These are phyloP conservation scores for Diaporthe velutina DNA, from an alignment of 2,329 filamentous ascomycete species.

Conservation along the genomic window DNA sequence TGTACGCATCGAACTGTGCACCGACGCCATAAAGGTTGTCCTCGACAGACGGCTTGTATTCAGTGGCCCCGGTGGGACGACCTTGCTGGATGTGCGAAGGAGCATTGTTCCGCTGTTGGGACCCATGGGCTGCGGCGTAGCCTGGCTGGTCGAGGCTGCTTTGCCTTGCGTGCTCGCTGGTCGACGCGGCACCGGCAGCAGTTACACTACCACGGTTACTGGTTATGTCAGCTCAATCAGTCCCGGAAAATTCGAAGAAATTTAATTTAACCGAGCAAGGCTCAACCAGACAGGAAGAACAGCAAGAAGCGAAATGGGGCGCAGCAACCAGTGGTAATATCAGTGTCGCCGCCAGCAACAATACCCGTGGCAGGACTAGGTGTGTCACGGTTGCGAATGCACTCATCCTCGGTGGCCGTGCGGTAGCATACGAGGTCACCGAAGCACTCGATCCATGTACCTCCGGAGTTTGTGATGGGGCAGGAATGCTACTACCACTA, in stretches of 20 bases:
- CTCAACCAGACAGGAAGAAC: not conserved
- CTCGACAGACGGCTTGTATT: not conserved
- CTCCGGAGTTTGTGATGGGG: too few relatives aligned
- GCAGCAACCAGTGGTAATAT: not conserved
- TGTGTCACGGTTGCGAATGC: conserved; percentile 78
- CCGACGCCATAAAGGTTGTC: conserved; percentile 6
- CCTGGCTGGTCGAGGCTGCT: too few relatives aligned
- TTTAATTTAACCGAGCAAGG: not conserved
- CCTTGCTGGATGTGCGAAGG: not conserved
- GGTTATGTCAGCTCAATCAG: not conserved
- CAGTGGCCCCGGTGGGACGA: too few relatives aligned
- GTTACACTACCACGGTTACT: not conserved
- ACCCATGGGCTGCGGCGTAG: not conserved
- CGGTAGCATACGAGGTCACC: conserved; percentile 84
- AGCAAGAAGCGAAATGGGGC: not conserved
- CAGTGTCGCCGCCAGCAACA: not conserved
- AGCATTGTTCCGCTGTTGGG: not conserved
- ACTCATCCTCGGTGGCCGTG: conserved; percentile 92
- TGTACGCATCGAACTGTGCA: conserved; percentile 14
- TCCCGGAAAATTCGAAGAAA: too few relatives aligned
- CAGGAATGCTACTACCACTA: conserved; percentile 56
- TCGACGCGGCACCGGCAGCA: not conserved
- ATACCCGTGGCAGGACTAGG: conserved; percentile 67
- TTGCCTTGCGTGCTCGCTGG: not conserved
- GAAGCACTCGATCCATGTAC: conserved; percentile 91